Conservation (phyloP, 1,284 basidiomycete species). For the Anthracocystis walkeri region DNA sequence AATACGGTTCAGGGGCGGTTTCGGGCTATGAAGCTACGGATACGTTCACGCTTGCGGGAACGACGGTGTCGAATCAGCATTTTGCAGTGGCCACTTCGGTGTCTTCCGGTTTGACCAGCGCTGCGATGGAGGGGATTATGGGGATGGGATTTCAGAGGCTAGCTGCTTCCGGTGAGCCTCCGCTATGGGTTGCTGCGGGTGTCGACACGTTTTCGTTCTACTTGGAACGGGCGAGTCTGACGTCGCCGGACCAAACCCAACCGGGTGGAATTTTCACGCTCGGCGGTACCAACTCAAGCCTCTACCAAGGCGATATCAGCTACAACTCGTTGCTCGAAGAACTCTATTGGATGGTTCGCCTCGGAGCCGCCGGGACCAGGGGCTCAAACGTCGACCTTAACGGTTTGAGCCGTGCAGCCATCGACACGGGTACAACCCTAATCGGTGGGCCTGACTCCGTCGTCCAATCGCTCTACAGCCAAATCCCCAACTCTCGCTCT, state of each 20-base stretch:
- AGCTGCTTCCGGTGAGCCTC: conserved; percentile 28
- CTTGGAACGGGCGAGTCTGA: conserved; percentile 41
- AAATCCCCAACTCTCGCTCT: conserved; percentile 46
- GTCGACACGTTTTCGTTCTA: conserved; percentile 57
- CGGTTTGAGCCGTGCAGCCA: conserved; percentile 46
- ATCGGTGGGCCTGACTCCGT: conserved; percentile 60
- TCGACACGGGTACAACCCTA: conserved; percentile 67
- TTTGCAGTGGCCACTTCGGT: conserved; percentile 59
- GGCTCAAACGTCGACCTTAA: conserved; percentile 30
- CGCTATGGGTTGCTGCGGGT: conserved; percentile 50
- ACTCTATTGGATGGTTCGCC: conserved; percentile 57
- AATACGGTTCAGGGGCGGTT: conserved; percentile 52
- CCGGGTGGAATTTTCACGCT: conserved; percentile 61
- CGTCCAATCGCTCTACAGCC: conserved; percentile 49
- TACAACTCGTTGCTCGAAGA: conserved; percentile 47
- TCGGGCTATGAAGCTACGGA: conserved; percentile 46
- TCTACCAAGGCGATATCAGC: conserved; percentile 56
- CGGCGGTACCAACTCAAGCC: conserved; percentile 50
- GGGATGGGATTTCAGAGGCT: conserved; percentile 58
- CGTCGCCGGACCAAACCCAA: conserved; percentile 12
- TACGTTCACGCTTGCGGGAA: conserved; percentile 35
- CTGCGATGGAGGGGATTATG: conserved; percentile 51
- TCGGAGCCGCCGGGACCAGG: conserved; percentile 45
- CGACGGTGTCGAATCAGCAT: conserved; percentile 37
- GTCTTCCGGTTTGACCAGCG: conserved; percentile 29